phyloP scores from a whole-genome alignment of 164 flowering plant genomes.

The Echeveria elegans region DNA sequence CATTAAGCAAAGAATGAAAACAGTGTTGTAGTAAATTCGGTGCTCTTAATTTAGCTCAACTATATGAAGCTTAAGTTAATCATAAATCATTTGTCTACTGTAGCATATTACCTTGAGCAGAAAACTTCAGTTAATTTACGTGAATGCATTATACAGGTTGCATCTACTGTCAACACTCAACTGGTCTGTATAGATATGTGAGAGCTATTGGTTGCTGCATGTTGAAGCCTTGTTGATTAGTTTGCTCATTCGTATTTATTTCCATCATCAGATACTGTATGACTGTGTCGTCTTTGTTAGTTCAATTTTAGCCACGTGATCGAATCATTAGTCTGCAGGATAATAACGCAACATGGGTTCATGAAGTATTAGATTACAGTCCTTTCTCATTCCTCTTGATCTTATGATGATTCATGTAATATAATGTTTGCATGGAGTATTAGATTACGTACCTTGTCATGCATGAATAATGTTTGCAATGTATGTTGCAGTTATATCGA shows the following conservation, averaged over 20 bases:
- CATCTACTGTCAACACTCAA: neutral
- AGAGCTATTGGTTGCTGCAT: neutral
- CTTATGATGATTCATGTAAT: no score
- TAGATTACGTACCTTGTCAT: neutral
- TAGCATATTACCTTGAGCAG: neutral
- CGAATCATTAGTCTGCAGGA: conserved; percentile 35
- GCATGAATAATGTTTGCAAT: neutral
- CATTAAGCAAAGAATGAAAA: conserved; percentile 33
- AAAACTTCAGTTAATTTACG: neutral
- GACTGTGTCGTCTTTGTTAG: neutral
- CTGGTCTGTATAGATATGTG: neutral
- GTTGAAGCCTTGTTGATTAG: neutral
- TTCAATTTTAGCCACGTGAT: neutral
- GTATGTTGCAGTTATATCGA: conserved; percentile 60
- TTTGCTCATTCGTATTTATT: neutral
- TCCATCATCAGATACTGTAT: neutral
- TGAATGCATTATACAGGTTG: neutral
- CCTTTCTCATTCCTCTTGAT: neutral
- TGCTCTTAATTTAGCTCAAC: conserved; percentile 41
- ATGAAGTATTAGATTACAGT: neutral
- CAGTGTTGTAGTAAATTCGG: conserved; percentile 57
- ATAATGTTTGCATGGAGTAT: neutral
- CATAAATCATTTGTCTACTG: neutral
- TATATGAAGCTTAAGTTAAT: no score
- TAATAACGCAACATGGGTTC: conserved; percentile 24